Base-by-base conservation (phyloP, 352 stramenopile species). In the Phytophthora niederhauseri region DNA sequence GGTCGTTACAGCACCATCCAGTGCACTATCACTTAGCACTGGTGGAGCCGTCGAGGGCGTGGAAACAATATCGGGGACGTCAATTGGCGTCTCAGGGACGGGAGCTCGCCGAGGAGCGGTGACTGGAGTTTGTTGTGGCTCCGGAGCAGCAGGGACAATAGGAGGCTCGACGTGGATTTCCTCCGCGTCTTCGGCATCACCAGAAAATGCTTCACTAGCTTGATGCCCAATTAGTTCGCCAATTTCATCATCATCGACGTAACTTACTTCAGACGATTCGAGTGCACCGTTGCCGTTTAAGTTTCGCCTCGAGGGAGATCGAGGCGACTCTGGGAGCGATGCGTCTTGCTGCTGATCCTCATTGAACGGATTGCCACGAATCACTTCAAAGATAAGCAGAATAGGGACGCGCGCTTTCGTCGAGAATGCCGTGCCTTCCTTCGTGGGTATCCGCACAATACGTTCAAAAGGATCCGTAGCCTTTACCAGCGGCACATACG, bases 371-470 rank as follows among this genome's bases (percentile, higher is more conserved):
- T 93, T 87, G 6, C 85, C 90, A 50, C 85, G 89, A 54, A 94
- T 92, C 20, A 97, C 89, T 64, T 97, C 89, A 57, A 97, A 97
- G 24, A 95, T 93, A 43, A 97, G 68, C 80, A 97, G 80, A 64
- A 95, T 95, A 24, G 88, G 89, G 24, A 95, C 89, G 20, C 89
- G 87, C 17, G 86, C 87, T 57, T 97, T 95, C 8, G 89, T 97
- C 12, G 87, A 95, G 54, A 97, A 97, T 0, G 87, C 89, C 2
- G 89, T 95, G 36, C 89, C 89, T 87, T 97, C 89, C 41, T 93
- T 94, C 1, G 81, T 85, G 6, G 88, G 88, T 61, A 97, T 93
- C 24, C 84, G 82, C 34, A 95, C 81, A 31, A 97, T 94, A 11
- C 88, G 88, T 66, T 97, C 90, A 61, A 95, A 95, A 22, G 90